Base-by-base conservation (phyloP, 306 rosid genomes). In the Acacia acuminata region DNA sequence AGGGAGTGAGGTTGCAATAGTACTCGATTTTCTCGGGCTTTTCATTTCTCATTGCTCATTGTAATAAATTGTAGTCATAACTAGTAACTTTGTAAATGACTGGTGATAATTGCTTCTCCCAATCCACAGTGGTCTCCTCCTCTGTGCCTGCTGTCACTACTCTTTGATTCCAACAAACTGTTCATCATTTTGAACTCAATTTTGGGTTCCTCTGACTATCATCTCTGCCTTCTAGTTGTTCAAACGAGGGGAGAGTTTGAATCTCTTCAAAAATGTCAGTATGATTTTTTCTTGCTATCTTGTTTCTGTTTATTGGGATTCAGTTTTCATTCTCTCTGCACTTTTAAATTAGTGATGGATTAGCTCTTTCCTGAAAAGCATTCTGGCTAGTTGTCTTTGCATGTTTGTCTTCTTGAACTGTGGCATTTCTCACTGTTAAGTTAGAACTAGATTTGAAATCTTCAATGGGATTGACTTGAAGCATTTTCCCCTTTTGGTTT, bases 91-190 rank as follows among this genome's bases (percentile, higher is more conserved):
- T 58, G 32, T n/a, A 56, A 16, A 58, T 22, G 64, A 22, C 27
- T 2, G 5, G 42, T 19, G 86, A 86, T 77, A 82, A 86, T 77
- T 83, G 56, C 90, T 71, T 48, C 82, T 51, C 77, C 55, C 19
- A 30, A 42, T 42, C 1, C 68, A 73, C 76, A 51, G 73, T 84
- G 87, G 36, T 84, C 86, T 75, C 82, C 79, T 51, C 83, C 84
- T 69, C 81, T 85, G 69, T 75, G 76, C 58, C 36, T 82, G 78
- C 79, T 77, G 81, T 69, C 32, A 76, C 72, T 79, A 24, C 80
- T 82, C 90, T 84, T 86, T 83, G 82, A 81, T 86, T 85, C 64
- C 82, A 80, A 70, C 77, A 81, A 82, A 15, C 87, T 82, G 88
- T 83, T 86, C 47, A 48, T 44, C 80, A 60, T 83, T 85, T 81